Evolutionary conservation across 169 alveolate genomes (phyloP), one percentile per base, ranked within the genome.

Genomic region (Toxoplasma gondii): DNA sequence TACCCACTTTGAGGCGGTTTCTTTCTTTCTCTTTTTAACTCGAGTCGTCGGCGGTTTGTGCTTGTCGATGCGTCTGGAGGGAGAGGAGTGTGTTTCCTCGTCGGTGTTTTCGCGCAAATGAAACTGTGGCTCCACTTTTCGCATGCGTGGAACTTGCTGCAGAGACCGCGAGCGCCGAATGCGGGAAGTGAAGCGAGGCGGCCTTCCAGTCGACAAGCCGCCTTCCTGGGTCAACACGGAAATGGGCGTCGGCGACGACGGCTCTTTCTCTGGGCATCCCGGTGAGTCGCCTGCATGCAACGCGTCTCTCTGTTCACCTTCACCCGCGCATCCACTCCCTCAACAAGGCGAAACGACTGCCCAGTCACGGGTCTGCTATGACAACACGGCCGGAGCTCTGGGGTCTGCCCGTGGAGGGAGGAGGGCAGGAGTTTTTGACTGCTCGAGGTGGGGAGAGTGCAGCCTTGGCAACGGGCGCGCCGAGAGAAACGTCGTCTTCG

Each of bases 221-320:
- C 12, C 90, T 43, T 82, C 90, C 34, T 82, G 90, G 90, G 67
- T 82, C 39, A 38, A 82, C 90, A 12, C 90, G 69, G 90, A 82
- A 31, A 82, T 82, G 90, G 90, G 90, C 1, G 67, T 82, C 12
- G 90, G 90, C 1, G 90, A 82, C 64, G 90, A 82, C 64, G 90
- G 90, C 38, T 82, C 90, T 39, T 82, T 82, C 67, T 22, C 90
- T 1, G 90, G 90, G 41, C 90, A 82, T 39, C 90, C 90, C 1
- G 90, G 90, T 82, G 27, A 10, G 43, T 19, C 12, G 24, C 7
- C 34, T 64, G 58, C 58, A 49, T 49, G 74, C 9, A 53, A 53
- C 67, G 27, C 27, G 19, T 12, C 27, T 53, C 67, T 19, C 67
- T 53, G 67, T 53, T 53, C 67, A 53, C 67, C 19, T 53, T 19